Evolutionary conservation across 2,329 filamentous ascomycete genomes (phyloP), one percentile per base, ranked within the genome.

Genomic region (Pseudogymnoascus sp.): DNA sequence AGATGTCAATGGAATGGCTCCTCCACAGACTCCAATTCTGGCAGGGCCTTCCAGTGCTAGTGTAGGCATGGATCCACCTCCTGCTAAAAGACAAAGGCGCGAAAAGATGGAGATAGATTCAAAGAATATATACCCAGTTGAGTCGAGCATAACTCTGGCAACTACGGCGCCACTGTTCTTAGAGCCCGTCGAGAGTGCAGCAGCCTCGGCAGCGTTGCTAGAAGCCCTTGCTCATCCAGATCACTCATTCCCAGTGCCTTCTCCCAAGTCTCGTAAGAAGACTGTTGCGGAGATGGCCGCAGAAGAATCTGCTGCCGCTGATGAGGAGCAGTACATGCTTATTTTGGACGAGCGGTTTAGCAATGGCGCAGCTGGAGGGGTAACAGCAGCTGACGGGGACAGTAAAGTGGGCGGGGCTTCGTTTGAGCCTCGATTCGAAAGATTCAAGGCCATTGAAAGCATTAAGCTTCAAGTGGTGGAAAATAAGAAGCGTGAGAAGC

Each of bases 241-340:
- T 62, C 90, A 97, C 73, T 83, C 85, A 30, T 84, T 88, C 59
- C 80, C 85, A 45, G 87, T 91, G 8, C 93, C 94, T 0, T 84
- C 89, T 64, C 92, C 92, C 2, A 97, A 96, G 80, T 88, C 87
- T 6, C 83, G 94, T 63, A 97, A 99, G 80, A 86, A 93, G 65
- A 99, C 94, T 0, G 88, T 95, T 16, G 94, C 94, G 7, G 93
- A 99, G 72, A 85, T 97, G 78, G 94, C 91, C 7, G 93, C 93
- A 6, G 94, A 99, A 71, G 92, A 99, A 76, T 93, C 94, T 0
- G 82, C 91, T 64, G 91, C 92, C 0, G 93, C 92, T 22, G 90
- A 92, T 64, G 87, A 91, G 66, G 92, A 99, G 75, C 85, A 91
- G 55, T 95, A 91, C 68, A 94, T 99, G 91, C 86, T 97, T 60